These are phyloP conservation scores for Hortiboletus rubellus DNA, from an alignment of 1,284 basidiomycete genomes.

Conservation along the genomic window DNA sequence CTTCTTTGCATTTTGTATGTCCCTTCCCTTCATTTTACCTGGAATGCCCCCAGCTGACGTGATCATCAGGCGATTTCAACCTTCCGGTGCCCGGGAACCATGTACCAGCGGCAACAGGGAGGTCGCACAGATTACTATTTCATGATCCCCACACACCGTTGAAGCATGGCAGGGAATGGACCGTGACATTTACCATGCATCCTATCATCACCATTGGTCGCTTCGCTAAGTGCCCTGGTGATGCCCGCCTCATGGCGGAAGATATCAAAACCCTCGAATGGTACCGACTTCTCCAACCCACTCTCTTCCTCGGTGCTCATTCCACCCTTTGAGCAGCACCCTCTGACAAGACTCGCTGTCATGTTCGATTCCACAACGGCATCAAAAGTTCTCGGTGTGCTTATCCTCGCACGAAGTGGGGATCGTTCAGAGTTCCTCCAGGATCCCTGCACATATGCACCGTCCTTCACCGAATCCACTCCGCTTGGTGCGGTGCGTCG, in stretches of 20 bases:
- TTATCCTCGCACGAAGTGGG: slow-evolving; percentile 81
- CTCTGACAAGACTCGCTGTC: not conserved
- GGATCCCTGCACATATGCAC: slow-evolving; percentile 68
- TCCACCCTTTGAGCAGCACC: not conserved
- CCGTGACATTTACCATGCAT: slow-evolving; percentile 22
- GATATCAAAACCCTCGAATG: slow-evolving; percentile 34
- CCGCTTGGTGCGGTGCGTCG: slow-evolving; percentile 73
- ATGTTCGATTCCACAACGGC: slow-evolving; percentile 36
- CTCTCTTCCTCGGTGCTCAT: slow-evolving; percentile 4
- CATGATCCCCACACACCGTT: slow-evolving; percentile 25
- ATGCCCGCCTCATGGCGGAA: slow-evolving; percentile 23
- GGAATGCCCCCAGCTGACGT: slow-evolving; percentile 27
- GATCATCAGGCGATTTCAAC: slow-evolving; percentile 22
- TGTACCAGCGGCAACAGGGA: slow-evolving; percentile 27
- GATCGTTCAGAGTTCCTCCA: slow-evolving; percentile 74
- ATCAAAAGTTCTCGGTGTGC: slow-evolving; percentile 74
- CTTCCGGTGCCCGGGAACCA: slow-evolving; percentile 28
- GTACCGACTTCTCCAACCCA: slow-evolving; percentile 13
- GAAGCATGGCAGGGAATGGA: slow-evolving; percentile 34
- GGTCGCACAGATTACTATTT: slow-evolving; percentile 15
- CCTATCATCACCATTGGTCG: slow-evolving; percentile 31
- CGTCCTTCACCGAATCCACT: slow-evolving; percentile 72
- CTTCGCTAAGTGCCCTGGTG: slow-evolving; percentile 31
- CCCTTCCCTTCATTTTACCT: slow-evolving; percentile 26
- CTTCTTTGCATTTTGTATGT: not conserved